Conservation (phyloP, 768 basidiomycete species). For the Naganishia friedmannii region DNA sequence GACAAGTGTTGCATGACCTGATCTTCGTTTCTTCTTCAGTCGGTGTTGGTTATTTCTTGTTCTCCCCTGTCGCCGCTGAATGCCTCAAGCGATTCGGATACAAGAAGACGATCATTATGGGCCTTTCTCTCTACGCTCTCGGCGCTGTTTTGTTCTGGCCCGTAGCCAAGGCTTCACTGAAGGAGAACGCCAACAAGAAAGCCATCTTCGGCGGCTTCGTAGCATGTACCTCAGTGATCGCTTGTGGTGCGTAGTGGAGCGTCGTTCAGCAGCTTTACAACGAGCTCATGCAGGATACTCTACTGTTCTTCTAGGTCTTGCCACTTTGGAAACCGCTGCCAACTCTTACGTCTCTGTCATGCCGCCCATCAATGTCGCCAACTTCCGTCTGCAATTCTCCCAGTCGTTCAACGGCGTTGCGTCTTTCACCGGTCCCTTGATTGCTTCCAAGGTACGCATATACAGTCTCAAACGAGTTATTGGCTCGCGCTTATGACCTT, state of each 20-base stretch:
- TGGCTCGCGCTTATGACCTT: too few relatives aligned
- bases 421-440: constrained; percentile 37
- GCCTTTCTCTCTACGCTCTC: constrained; percentile 34
- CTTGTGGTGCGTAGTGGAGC: constrained; percentile 57
- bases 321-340: constrained; percentile 38
- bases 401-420: constrained; percentile 40
- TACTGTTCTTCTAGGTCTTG: constrained; percentile 53
- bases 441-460: constrained; percentile 56
- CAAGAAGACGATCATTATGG: constrained; percentile 39
- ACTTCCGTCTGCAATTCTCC: constrained; percentile 35
- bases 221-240: constrained; percentile 59
- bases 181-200: constrained; percentile 49
- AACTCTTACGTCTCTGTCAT: constrained; percentile 35
- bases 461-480: constrained; percentile 44
- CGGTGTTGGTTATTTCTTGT: constrained; percentile 60
- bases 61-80: constrained; percentile 48
- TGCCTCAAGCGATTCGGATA: constrained; percentile 40
- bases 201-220: constrained; percentile 70
- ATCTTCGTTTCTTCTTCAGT: constrained; percentile 53
- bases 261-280: constrained; percentile 66
- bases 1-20: constrained; percentile 38
- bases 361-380: constrained; percentile 31
- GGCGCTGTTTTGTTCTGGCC: constrained; percentile 42
- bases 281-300: constrained; percentile 60
- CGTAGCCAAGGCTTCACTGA: constrained; percentile 54